Evolutionary conservation across 495 filamentous ascomycete genomes (phyloP).

Genomic region (Filosporella fistucella): DNA sequence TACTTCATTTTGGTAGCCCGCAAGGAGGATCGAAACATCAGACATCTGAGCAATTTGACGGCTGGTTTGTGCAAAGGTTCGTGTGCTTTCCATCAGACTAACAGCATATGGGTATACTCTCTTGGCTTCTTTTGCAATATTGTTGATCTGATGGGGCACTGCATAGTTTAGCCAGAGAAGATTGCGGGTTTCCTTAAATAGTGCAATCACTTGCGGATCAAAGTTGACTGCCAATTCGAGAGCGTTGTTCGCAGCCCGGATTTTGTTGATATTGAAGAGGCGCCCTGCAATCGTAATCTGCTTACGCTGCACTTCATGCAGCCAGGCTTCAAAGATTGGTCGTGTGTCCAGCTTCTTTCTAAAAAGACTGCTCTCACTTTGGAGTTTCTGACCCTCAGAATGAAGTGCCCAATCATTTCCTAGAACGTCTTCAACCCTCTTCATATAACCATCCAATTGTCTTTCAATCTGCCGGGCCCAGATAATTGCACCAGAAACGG

Average conservation of each 20-base stretch:
- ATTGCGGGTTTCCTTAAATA: slow-evolving; percentile 99
- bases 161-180: slow-evolving; percentile 88
- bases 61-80: slow-evolving; percentile 82
- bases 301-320: slow-evolving; percentile 78
- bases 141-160: slow-evolving; percentile 90
- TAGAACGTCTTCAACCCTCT: slow-evolving; percentile 92
- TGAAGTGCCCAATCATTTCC: slow-evolving; percentile 92
- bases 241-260: slow-evolving; percentile 78
- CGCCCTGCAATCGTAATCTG: slow-evolving; percentile 87
- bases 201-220: slow-evolving; percentile 88
- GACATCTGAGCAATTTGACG: slow-evolving; percentile 77
- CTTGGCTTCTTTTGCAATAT: slow-evolving; percentile 93
- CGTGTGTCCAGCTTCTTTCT: slow-evolving; percentile 92
- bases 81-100: slow-evolving; percentile 94
- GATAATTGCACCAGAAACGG: slow-evolving; percentile 92
- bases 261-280: slow-evolving; percentile 83
- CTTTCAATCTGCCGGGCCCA: slow-evolving; percentile 97
- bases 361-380: slow-evolving; percentile 83
- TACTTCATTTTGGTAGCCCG: slow-evolving; percentile 85
- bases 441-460: slow-evolving; percentile 93
- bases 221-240: slow-evolving; percentile 93
- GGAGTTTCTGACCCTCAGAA: slow-evolving; percentile 89
- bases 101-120: slow-evolving; percentile 96
- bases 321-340: slow-evolving; percentile 91
- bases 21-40: slow-evolving; percentile 79